A percentile compares a stretch with the other conserved stretches of the same genome.
These are phyloP conservation scores for Abortiporus biennis DNA, from an alignment of 1,284 basidiomycete genomes.

Conservation along the genomic window DNA sequence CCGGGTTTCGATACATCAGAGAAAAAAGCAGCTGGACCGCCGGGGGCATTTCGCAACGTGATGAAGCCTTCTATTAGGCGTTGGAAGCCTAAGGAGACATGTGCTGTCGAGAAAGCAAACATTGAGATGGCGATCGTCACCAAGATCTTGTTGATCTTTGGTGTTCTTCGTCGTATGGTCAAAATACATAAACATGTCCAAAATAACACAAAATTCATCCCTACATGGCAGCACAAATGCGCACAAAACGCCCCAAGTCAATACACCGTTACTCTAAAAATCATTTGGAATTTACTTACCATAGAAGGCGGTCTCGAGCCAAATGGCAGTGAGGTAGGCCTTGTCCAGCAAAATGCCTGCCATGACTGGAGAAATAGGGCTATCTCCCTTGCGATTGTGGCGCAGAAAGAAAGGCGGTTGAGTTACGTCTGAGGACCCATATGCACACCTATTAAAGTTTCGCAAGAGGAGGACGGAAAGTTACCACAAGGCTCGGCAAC, in stretches of 20 bases:
- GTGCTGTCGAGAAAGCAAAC: constrained; percentile 30
- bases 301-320: constrained; percentile 31
- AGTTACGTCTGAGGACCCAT: too few relatives aligned
- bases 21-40: constrained; percentile 31
- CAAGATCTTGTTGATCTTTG: constrained; percentile 25
- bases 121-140: constrained; percentile 27
- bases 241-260: too few relatives aligned
- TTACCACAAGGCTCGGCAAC: too few relatives aligned
- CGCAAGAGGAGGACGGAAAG: too few relatives aligned
- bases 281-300: constrained; percentile 16
- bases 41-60: constrained; percentile 23
- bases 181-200: constrained; percentile 28
- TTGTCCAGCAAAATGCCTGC: constrained; percentile 25
- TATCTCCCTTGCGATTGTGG: too few relatives aligned
- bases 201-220: constrained; percentile 31
- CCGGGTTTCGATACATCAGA: constrained; percentile 31
- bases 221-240: too few relatives aligned
- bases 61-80: constrained; percentile 34
- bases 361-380: too few relatives aligned
- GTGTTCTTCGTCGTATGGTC: constrained; percentile 23
- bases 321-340: constrained; percentile 30
- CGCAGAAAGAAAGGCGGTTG: too few relatives aligned
- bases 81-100: constrained; percentile 32
- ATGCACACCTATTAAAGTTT: too few relatives aligned
- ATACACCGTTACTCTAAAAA: too few relatives aligned